Conservation (phyloP, 2,329 filamentous ascomycete genomes). For the Teratosphaeria epicoccoides region DNA sequence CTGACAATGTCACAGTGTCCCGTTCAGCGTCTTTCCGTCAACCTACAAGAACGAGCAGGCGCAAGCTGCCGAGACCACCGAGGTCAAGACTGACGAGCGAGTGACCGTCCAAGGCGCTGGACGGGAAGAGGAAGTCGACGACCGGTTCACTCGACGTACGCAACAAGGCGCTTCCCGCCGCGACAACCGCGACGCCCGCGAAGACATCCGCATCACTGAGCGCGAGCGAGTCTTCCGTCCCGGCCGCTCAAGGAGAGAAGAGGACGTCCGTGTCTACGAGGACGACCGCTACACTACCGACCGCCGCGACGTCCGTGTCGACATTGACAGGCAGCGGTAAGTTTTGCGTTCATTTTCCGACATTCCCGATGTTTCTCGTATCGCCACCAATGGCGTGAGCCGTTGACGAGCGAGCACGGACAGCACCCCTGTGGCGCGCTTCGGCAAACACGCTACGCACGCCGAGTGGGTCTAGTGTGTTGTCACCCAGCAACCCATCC, state of each 20-base stretch:
- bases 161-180: constrained; percentile 52
- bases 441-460: constrained; percentile 23
- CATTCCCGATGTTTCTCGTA: background rate
- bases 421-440: constrained; percentile 15
- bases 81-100: constrained; percentile 80
- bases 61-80: constrained; percentile 49
- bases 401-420: constrained; percentile 5
- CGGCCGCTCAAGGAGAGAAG: constrained; percentile 44
- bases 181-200: constrained; percentile 56
- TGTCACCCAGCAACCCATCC: constrained; percentile 23
- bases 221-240: constrained; percentile 56
- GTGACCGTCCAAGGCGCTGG: constrained; percentile 74
- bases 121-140: constrained; percentile 59
- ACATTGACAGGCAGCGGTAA: constrained; percentile 42
- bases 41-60: constrained; percentile 71
- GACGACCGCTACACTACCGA: constrained; percentile 26
- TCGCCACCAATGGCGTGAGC: background rate
- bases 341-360: constrained; percentile 11
- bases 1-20: constrained; percentile 45
- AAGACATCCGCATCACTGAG: constrained; percentile 78
- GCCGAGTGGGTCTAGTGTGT: constrained; percentile 21
- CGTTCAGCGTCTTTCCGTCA: constrained; percentile 99
- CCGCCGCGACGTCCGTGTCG: constrained; percentile 21
- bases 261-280: constrained; percentile 29
- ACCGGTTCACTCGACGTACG: constrained; percentile 49